These are phyloP conservation scores for Trametes coccinea DNA, from an alignment of 768 basidiomycete genomes.

Conservation along the genomic window DNA sequence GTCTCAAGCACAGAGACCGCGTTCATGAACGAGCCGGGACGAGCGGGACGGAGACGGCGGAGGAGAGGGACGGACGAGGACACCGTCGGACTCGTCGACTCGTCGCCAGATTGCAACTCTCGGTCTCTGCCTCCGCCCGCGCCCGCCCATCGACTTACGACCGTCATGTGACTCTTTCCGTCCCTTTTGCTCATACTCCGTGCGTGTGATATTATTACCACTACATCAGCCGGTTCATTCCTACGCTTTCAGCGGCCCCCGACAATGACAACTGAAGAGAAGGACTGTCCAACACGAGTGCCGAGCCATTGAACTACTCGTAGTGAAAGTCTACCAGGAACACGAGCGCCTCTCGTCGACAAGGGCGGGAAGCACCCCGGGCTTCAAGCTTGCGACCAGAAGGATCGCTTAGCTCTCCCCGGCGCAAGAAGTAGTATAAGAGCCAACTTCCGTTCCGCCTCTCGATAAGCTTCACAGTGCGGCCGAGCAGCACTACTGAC, in stretches of 20 bases:
- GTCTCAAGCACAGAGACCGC: constrained; percentile 3
- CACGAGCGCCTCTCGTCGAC: no score
- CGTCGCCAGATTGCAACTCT: constrained; percentile 18
- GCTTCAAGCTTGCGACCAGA: no score
- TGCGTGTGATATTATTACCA: neutral
- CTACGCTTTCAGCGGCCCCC: no score
- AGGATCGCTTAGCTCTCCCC: neutral
- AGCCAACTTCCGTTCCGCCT: neutral
- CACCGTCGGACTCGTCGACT: constrained; percentile 8
- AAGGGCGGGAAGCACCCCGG: no score
- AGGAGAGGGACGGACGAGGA: constrained; percentile 5
- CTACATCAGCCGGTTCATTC: no score
- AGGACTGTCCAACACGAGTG: no score
- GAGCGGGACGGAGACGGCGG: neutral
- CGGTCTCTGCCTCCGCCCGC: constrained; percentile 10
- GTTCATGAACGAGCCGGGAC: constrained; percentile 6
- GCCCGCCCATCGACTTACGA: constrained; percentile 1
- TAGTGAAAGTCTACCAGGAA: neutral
- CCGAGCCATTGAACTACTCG: no score
- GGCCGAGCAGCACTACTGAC: neutral
- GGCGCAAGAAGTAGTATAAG: neutral
- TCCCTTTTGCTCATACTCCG: neutral
- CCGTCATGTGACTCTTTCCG: constrained; percentile 17
- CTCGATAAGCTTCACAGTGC: neutral
- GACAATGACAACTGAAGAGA: no score